Conservation (phyloP, 2,329 filamentous ascomycete genomes). For the Trichoderma sp. region DNA sequence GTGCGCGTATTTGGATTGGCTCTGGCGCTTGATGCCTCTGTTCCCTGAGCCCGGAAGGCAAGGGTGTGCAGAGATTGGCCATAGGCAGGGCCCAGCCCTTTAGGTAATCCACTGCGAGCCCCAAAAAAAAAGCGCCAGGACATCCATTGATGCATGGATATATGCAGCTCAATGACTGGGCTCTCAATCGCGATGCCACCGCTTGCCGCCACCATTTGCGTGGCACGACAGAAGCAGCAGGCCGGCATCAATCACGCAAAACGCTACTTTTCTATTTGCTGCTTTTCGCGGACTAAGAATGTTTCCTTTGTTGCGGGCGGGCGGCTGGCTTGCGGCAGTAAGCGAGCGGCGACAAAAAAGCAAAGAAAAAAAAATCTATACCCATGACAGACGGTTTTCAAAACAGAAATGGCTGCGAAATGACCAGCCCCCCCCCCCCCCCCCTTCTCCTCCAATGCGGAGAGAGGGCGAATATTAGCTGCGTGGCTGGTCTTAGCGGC, state of each 20-base stretch:
- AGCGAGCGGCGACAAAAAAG: slow-evolving; percentile 1
- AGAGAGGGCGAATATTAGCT: background rate
- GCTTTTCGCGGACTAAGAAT: background rate
- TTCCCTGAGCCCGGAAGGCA: background rate
- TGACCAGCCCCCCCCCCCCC: background rate
- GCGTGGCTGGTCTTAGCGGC: slow-evolving; percentile 14
- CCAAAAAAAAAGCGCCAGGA: background rate
- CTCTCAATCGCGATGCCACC: background rate
- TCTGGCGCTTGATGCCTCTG: background rate
- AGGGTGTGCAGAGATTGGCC: slow-evolving; percentile 3
- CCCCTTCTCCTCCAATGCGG: slow-evolving; percentile 9
- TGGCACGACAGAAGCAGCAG: background rate
- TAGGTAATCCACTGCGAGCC: slow-evolving; percentile 5
- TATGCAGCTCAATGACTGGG: background rate
- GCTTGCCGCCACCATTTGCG: background rate
- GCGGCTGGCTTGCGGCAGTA: slow-evolving; percentile 3
- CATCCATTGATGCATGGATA: background rate
- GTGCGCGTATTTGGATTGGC: background rate
- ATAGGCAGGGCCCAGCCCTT: slow-evolving; percentile 13
- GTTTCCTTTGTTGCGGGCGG: background rate
- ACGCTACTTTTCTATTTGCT: background rate
- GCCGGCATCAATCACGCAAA: background rate
- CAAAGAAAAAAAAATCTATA: background rate
- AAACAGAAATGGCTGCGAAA: background rate
- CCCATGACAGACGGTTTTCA: background rate